These are phyloP conservation scores for Phytophthora syringae DNA, from an alignment of 352 stramenopile species.

Conservation along the genomic window DNA sequence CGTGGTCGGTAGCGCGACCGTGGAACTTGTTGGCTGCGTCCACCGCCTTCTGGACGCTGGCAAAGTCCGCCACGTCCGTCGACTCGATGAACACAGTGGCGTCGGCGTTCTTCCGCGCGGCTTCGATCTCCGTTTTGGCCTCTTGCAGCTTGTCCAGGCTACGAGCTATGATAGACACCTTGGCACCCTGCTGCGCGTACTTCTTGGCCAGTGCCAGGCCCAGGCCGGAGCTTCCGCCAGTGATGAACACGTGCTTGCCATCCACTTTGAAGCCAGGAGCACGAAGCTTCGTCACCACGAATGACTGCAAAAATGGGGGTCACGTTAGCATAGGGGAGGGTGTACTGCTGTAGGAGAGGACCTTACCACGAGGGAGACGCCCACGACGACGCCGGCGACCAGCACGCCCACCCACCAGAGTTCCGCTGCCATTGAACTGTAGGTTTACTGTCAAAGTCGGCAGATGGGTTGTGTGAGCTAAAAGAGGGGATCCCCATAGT, in stretches of 20 bases:
- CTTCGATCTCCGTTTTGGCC: constrained; percentile 69
- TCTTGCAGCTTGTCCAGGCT: constrained; percentile 61
- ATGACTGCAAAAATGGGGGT: constrained; percentile 45
- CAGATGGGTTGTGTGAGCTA: constrained; percentile 11
- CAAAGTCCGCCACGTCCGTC: constrained; percentile 74
- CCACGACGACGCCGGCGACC: constrained; percentile 51
- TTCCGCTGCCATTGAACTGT: constrained; percentile 36
- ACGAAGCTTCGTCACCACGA: constrained; percentile 63
- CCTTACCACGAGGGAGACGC: constrained; percentile 59
- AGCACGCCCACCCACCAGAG: constrained; percentile 58
- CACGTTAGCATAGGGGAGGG: background rate
- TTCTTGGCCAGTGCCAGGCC: constrained; percentile 74
- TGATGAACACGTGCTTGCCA: constrained; percentile 86
- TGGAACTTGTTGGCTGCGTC: constrained; percentile 74
- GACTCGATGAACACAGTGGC: constrained; percentile 70
- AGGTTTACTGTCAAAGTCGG: background rate
- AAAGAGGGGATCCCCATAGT: constrained; percentile 11
- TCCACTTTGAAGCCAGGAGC: constrained; percentile 76
- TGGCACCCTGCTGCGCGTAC: constrained; percentile 70
- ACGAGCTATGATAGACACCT: constrained; percentile 78
- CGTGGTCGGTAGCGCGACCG: constrained; percentile 65
- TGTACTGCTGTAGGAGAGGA: background rate
- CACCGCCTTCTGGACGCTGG: constrained; percentile 66
- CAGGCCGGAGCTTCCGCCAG: constrained; percentile 72
- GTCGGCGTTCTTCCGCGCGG: constrained; percentile 36